Conservation (phyloP, 2,329 filamentous ascomycete genomes). For the Septoria petroselini region DNA sequence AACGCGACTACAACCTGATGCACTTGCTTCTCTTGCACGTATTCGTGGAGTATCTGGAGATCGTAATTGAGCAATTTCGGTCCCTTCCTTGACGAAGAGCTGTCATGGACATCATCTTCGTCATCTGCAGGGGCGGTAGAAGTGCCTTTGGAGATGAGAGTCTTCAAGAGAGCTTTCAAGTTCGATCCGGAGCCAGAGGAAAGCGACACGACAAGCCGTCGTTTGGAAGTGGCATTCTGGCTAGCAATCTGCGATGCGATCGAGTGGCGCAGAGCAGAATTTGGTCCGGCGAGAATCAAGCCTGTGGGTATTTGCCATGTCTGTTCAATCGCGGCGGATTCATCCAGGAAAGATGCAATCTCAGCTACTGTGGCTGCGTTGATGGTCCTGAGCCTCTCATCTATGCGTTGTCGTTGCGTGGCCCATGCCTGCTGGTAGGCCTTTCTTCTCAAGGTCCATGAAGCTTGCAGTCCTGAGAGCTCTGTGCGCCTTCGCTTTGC, state of each 20-base stretch:
- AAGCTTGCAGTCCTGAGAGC: slow-evolving; percentile 36
- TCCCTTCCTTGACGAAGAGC: slow-evolving; percentile 24
- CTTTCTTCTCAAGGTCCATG: slow-evolving; percentile 52
- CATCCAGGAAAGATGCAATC: slow-evolving; percentile 42
- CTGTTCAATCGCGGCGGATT: slow-evolving; percentile 22
- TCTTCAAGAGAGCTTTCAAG: slow-evolving; percentile 69
- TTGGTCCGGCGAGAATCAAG: slow-evolving; percentile 72
- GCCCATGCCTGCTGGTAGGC: slow-evolving; percentile 65
- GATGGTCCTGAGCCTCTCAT: slow-evolving; percentile 46
- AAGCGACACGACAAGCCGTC: slow-evolving; percentile 62
- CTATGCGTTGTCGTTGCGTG: slow-evolving; percentile 60
- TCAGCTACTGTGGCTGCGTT: slow-evolving; percentile 42
- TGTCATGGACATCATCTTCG: slow-evolving; percentile 53
- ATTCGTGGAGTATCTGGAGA: slow-evolving; percentile 65
- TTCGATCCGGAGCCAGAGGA: slow-evolving; percentile 70
- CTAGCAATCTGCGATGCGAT: slow-evolving; percentile 67
- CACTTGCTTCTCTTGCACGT: slow-evolving; percentile 53
- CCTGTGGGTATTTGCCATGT: slow-evolving; percentile 23
- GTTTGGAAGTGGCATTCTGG: slow-evolving; percentile 38
- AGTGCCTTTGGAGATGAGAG: slow-evolving; percentile 66
- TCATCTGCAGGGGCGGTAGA: slow-evolving; percentile 40
- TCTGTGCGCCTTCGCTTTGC: slow-evolving; percentile 43
- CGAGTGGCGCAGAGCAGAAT: slow-evolving; percentile 70
- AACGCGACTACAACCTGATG: slow-evolving; percentile 68
- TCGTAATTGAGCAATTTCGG: slow-evolving; percentile 73